phyloP scores from a whole-genome alignment of 2,329 filamentous ascomycete genomes.

The Cladosporium sp. region DNA sequence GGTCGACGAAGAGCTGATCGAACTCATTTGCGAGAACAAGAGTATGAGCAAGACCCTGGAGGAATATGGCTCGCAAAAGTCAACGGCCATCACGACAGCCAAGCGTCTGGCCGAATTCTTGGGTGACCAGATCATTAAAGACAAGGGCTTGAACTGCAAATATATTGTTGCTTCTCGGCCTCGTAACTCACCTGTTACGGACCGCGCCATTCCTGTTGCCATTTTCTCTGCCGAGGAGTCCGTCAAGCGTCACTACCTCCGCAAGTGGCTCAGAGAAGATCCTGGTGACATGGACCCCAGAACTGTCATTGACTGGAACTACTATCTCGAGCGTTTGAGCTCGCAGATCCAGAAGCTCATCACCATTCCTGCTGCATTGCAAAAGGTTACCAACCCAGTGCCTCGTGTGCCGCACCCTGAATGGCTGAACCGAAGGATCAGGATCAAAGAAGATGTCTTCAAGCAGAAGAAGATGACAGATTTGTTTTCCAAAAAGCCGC shows the following conservation, averaged over 20 bases:
- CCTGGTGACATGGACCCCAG: constrained; percentile 87
- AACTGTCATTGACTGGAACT: constrained; percentile 90
- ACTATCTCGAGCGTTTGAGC: constrained; percentile 92
- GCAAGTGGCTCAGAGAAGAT: constrained; percentile 95
- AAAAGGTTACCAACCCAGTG: constrained; percentile 92
- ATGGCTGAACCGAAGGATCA: constrained; percentile 91
- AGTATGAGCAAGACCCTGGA: constrained; percentile 97
- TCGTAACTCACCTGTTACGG: constrained; percentile 86
- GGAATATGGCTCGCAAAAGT: constrained; percentile 94
- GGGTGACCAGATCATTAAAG: constrained; percentile 98
- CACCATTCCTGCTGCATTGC: constrained; percentile 93
- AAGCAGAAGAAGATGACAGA: constrained; percentile 99
- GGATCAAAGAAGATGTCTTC: constrained; percentile 93
- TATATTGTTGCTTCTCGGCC: constrained; percentile 94
- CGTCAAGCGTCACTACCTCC: constrained; percentile 83
- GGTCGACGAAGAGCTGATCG: constrained; percentile 94
- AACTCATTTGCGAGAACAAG: constrained; percentile 99
- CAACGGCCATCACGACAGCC: constrained; percentile 98
- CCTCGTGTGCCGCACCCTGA: constrained; percentile 92
- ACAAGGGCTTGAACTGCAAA: constrained; percentile 98
- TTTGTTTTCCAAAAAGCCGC: constrained; percentile 71
- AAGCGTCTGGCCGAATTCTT: constrained; percentile 93
- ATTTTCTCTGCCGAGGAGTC: constrained; percentile 93
- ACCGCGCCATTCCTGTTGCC: constrained; percentile 88
- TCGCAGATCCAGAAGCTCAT: constrained; percentile 99